Evolutionary conservation across 2,329 filamentous ascomycete genomes (phyloP).

Genomic region (Metarhizium rileyi): DNA sequence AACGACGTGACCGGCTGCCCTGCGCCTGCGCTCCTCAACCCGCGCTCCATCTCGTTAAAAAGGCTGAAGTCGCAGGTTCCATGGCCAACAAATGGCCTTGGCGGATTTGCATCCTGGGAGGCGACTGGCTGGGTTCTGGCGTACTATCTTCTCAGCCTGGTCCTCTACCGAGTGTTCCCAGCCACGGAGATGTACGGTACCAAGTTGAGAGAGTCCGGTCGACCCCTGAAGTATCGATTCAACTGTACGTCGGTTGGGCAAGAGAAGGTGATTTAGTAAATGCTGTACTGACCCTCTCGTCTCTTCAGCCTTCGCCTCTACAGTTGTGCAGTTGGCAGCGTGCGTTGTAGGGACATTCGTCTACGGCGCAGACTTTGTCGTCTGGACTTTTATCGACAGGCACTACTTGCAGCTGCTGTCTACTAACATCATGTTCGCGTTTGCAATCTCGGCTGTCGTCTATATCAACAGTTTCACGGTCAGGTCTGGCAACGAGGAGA

Average conservation of each 20-base stretch:
- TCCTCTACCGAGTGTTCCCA: constrained; percentile 64
- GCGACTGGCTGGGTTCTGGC: constrained; percentile 57
- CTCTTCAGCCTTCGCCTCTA: constrained; percentile 59
- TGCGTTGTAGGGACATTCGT: constrained; percentile 61
- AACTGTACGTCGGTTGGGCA: constrained; percentile 40
- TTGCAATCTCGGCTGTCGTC: constrained; percentile 59
- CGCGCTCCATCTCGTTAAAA: constrained; percentile 55
- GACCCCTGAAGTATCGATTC: constrained; percentile 68
- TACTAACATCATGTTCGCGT: constrained; percentile 67
- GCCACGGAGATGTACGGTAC: constrained; percentile 59
- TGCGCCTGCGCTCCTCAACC: constrained; percentile 62
- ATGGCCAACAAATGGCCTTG: constrained; percentile 61
- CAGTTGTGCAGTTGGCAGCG: constrained; percentile 57
- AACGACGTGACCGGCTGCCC: constrained; percentile 86
- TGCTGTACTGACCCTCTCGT: background rate
- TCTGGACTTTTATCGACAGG: constrained; percentile 85
- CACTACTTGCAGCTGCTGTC: constrained; percentile 81
- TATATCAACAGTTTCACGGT: constrained; percentile 74
- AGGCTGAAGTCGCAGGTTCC: constrained; percentile 65
- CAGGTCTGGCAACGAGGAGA: constrained; percentile 55
- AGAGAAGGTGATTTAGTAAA: background rate
- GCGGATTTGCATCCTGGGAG: constrained; percentile 55
- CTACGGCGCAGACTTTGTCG: constrained; percentile 66
- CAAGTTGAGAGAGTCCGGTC: constrained; percentile 52
- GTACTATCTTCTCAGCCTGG: constrained; percentile 66